Evolutionary conservation across 345 rosid species (phyloP).

Genomic region (Hevea brasiliensis): DNA sequence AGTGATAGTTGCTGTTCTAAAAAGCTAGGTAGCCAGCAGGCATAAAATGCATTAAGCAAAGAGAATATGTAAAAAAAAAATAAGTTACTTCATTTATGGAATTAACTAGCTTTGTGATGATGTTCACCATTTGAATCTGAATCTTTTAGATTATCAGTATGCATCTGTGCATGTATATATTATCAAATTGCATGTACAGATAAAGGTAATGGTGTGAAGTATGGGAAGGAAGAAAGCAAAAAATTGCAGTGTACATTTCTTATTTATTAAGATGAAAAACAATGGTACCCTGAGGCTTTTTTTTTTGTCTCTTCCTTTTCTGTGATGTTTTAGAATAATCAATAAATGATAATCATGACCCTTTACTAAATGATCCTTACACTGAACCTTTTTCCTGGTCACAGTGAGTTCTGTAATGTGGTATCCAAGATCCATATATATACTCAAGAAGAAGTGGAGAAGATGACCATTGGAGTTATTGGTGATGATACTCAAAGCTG

Average conservation of each 20-base stretch:
- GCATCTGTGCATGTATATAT: neutral
- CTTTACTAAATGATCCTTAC: neutral
- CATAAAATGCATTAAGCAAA: neutral
- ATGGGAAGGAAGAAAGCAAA: neutral
- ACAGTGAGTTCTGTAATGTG: conserved; percentile 82
- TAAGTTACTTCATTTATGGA: no score
- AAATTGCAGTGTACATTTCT: neutral
- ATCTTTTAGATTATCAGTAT: neutral
- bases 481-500: conserved; percentile 88
- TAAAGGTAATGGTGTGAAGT: neutral
- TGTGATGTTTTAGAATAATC: neutral
- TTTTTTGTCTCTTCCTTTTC: neutral
- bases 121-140: neutral
- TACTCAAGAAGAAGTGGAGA: conserved; percentile 86
- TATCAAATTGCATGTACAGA: no score
- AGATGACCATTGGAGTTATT: conserved; percentile 55
- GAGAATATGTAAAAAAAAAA: neutral
- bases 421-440: conserved; percentile 80
- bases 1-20: neutral
- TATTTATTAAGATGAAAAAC: neutral
- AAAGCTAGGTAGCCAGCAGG: neutral
- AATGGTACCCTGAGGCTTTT: neutral
- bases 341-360: neutral
- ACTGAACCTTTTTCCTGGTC: neutral
- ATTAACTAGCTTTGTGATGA: neutral